Evolutionary conservation across 805 yeast genomes (phyloP), one percentile per base, ranked within the genome.

Genomic region (Saccharomycopsis schoenii): DNA sequence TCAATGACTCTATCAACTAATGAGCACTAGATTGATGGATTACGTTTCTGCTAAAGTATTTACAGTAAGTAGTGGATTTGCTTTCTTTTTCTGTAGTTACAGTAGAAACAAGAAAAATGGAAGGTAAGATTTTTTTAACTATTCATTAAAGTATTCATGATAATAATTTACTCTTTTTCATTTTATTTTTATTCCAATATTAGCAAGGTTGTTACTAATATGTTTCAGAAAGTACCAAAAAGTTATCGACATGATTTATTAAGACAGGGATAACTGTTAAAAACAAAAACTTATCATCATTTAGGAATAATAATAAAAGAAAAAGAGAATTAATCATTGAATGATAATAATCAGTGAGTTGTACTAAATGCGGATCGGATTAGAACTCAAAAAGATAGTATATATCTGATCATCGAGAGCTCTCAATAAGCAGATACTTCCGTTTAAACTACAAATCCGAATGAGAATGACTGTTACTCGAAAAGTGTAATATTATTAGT

Each of bases 201-300:
- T 47, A 47, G 52, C 10, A 47, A 47, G 11, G 34, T 4, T 10
- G 21, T 47, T 10, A 47, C 52, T 47, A 47, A 47, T 47, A 47
- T 47, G n/a, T 24, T 21, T 47, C 61, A 52, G 58, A 58, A 51
- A 56, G 42, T 47, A 60, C 60, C 60, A 58, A 60, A 66, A 74
- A 65, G 74, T 73, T 78, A 86, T 85, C 89, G 89, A 84, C 89
- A 85, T 80, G 71, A 72, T 83, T 66, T 83, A 73, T 85, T 85
- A 84, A 85, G 89, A 85, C 89, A 85, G 89, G 89, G 89, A 85
- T 85, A 85, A 85, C 89, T 85, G 89, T 85, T 72, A 77, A 51
- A 57, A 76, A 70, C 72, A 74, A 76, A 74, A 71, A 63, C 73
- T 71, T 78, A 76, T 84, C 88, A 84, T 84, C 89, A 83, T 72